Percentiles rank a stretch among this genome's conserved stretches.
Evolutionary conservation across 2,329 filamentous ascomycete genomes (phyloP).

Genomic region (Aspergillus phoenicis): DNA sequence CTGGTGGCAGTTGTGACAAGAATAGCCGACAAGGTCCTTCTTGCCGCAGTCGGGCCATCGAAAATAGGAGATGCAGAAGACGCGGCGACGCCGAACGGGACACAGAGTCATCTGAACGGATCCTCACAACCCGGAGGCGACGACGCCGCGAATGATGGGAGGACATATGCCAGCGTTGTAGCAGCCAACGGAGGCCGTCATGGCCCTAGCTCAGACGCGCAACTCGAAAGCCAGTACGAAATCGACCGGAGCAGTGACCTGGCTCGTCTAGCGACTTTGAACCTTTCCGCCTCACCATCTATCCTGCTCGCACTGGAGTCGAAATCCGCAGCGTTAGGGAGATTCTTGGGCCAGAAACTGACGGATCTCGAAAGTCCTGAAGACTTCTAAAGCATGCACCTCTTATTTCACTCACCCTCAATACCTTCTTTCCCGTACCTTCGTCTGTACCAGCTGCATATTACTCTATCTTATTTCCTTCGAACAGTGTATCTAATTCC

Average conservation of each 20-base stretch:
- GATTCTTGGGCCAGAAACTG: conserved; percentile 44
- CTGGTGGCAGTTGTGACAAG: conserved; percentile 45
- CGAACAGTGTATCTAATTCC: neutral
- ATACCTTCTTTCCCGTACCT: neutral
- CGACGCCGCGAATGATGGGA: neutral
- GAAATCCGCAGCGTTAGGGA: conserved; percentile 45
- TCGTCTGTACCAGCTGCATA: neutral
- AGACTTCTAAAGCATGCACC: conserved; percentile 36
- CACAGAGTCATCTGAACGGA: neutral
- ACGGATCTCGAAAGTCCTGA: conserved; percentile 46
- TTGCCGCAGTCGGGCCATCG: conserved; percentile 45
- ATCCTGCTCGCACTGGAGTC: conserved; percentile 46
- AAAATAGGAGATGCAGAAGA: conserved; percentile 25
- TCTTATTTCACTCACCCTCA: neutral
- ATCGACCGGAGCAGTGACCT: conserved; percentile 45
- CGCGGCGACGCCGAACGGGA: conserved; percentile 11
- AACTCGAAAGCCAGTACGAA: conserved; percentile 40
- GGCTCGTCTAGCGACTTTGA: conserved; percentile 42
- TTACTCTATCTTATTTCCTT: neutral
- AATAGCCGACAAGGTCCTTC: conserved; percentile 47
- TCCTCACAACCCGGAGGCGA: neutral
- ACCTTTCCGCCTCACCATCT: conserved; percentile 41
- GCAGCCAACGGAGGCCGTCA: conserved; percentile 6
- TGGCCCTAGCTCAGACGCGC: conserved; percentile 26
- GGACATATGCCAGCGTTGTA: conserved; percentile 4